Base-by-base conservation (phyloP, 495 filamentous ascomycete species). In the Trichocladium uniseriatum region DNA sequence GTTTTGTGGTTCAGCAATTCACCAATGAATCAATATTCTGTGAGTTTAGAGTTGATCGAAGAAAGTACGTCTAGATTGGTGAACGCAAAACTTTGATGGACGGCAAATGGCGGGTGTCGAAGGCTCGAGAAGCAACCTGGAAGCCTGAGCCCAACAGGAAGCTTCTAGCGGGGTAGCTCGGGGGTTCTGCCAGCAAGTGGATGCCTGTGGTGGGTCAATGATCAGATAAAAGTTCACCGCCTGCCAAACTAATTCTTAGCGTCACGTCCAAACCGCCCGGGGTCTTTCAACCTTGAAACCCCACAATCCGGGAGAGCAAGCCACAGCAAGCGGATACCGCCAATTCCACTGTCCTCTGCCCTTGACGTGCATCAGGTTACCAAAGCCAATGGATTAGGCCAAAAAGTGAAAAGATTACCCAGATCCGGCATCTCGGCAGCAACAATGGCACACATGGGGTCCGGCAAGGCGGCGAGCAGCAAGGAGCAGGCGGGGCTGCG, bases 401-500 rank as follows among this genome's bases (percentile, higher is more conserved):
- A 40, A 27, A 3, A 8, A 8, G 11, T 11, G 13, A 9, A 15
- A 3, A n/a, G 19, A 10, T 6, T 27, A 21, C 19, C 3, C 6
- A 42, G 18, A 8, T 11, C 3, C 6, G 2, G 13, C 14, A 6
- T 27, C 3, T 10, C 28, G n/a, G 31, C 39, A 7, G 9, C 32
- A 24, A 11, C 51, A 38, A 54, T 54, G 52, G 29, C 52, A 29
- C 45, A 54, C 29, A 18, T 54, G 2, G 52, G 45, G 11, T 35
- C 45, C 11, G 35, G 45, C 39, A 54, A 49, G 39, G 15, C 45
- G 3, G 51, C 45, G 3, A 54, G 42, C 48, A 51, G 48, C 48
- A 57, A 45, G 29, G 40, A 35, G 34, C 39, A 48, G 38, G 22
- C 48, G 2, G 87, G 85, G n/a, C 84, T 98, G 42, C 85, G 89